phyloP scores from a whole-genome alignment of 345 rosid species.

The Eucalyptus erythrocorys region DNA sequence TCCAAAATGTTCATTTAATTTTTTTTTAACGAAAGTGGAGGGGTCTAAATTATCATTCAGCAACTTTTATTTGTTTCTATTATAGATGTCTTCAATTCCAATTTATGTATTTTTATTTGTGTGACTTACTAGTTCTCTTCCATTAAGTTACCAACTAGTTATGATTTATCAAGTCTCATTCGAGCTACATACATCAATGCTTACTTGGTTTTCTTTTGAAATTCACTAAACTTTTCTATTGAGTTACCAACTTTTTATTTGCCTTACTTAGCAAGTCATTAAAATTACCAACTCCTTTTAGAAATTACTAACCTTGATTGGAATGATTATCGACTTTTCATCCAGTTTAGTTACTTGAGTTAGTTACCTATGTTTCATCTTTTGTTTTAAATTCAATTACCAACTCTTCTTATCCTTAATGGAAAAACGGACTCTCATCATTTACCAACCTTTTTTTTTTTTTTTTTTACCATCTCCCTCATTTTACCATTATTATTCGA shows the following conservation, averaged over 20 bases:
- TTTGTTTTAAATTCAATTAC: background rate
- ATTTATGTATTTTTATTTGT: background rate
- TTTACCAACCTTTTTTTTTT: background rate
- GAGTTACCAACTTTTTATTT: background rate
- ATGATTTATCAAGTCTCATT: background rate
- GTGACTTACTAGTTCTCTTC: background rate
- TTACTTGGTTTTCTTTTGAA: background rate
- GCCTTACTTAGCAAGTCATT: background rate
- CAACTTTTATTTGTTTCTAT: background rate
- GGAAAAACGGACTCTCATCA: background rate
- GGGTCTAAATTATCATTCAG: background rate
- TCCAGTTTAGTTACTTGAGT: background rate
- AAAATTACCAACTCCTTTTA: background rate
- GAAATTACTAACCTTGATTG: background rate
- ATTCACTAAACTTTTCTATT: background rate
- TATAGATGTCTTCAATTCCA: background rate
- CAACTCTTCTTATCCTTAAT: background rate
- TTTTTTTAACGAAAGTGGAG: too few species aligned
- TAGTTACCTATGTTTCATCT: background rate
- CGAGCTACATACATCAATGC: background rate
- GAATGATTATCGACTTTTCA: background rate
- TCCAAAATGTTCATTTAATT: background rate
- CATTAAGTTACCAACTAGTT: background rate
- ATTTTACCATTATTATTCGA: background rate
- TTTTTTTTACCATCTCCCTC: background rate